Percentiles rank a stretch among this genome's conserved stretches.
phyloP scores from a whole-genome alignment of 805 yeast species.

The Barnettozyma botsteinii region DNA sequence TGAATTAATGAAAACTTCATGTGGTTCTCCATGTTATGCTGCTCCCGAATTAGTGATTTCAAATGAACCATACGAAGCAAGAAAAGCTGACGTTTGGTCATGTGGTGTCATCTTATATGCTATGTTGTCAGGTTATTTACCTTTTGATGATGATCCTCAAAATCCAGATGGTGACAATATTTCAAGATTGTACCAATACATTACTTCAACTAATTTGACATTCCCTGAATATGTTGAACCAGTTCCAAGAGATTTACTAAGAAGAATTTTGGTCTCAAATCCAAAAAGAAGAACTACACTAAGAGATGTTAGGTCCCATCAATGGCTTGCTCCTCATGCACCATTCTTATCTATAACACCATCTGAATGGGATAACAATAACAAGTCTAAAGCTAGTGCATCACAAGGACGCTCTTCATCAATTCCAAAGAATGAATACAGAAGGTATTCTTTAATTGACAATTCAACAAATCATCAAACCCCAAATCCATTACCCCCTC shows the following conservation, averaged over 20 bases:
- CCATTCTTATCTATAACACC: slow-evolving; percentile 81
- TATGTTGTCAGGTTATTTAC: slow-evolving; percentile 94
- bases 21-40: slow-evolving; percentile 98
- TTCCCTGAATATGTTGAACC: slow-evolving; percentile 93
- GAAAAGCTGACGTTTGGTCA: slow-evolving; percentile 95
- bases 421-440: slow-evolving; percentile 19
- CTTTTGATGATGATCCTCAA: slow-evolving; percentile 95
- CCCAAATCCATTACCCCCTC: slow-evolving; percentile 56
- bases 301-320: slow-evolving; percentile 68
- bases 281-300: slow-evolving; percentile 71
- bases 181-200: slow-evolving; percentile 83
- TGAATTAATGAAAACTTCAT: slow-evolving; percentile 87
- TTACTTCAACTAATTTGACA: slow-evolving; percentile 84
- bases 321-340: slow-evolving; percentile 84
- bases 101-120: slow-evolving; percentile 94
- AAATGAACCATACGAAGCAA: slow-evolving; percentile 81
- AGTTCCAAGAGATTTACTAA: slow-evolving; percentile 80
- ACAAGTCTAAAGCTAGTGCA: slow-evolving; percentile 15
- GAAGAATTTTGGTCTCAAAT: slow-evolving; percentile 79
- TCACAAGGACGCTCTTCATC: slow-evolving; percentile 18
- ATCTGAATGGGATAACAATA: slow-evolving; percentile 73
- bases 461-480: slow-evolving; percentile 35
- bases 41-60: slow-evolving; percentile 95
- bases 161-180: slow-evolving; percentile 96
- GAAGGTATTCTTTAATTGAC: slow-evolving; percentile 40